Evolutionary conservation across 2,329 filamentous ascomycete species (phyloP).

Genomic region (Magnaporthiopsis rhizophila): DNA sequence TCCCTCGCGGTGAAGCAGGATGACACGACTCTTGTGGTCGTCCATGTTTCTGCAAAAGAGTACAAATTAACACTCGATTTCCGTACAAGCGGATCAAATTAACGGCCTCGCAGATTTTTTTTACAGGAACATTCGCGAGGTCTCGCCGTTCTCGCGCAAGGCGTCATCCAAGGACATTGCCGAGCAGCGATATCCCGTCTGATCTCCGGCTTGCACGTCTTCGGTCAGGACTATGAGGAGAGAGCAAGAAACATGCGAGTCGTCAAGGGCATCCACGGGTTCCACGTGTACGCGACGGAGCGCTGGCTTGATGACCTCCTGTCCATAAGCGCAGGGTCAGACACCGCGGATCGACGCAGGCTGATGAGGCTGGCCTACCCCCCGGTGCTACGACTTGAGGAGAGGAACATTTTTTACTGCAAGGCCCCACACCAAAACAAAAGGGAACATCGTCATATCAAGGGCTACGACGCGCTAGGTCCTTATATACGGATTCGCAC

Average conservation of each 20-base stretch:
- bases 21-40: slow-evolving; percentile 18
- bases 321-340: not conserved
- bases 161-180: not conserved
- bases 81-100: not conserved
- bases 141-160: not conserved
- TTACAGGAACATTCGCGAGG: not conserved
- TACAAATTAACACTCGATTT: slow-evolving; percentile 9
- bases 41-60: slow-evolving; percentile 22
- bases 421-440: too few species aligned
- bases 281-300: slow-evolving; percentile 23
- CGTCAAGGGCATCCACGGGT: slow-evolving; percentile 20
- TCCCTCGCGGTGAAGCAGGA: slow-evolving; percentile 17
- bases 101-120: not conserved
- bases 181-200: slow-evolving; percentile 15
- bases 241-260: slow-evolving; percentile 12
- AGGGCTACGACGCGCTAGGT: too few species aligned
- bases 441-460: too few species aligned
- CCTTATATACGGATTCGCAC: too few species aligned
- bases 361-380: not conserved
- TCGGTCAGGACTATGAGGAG: slow-evolving; percentile 3
- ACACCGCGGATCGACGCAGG: not conserved
- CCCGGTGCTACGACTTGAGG: not conserved
- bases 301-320: slow-evolving; percentile 23
- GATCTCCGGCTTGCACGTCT: slow-evolving; percentile 15
- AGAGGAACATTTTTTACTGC: too few species aligned